Evolutionary conservation across 305 asterid species (phyloP).

Genomic region (Solanum hybrid): DNA sequence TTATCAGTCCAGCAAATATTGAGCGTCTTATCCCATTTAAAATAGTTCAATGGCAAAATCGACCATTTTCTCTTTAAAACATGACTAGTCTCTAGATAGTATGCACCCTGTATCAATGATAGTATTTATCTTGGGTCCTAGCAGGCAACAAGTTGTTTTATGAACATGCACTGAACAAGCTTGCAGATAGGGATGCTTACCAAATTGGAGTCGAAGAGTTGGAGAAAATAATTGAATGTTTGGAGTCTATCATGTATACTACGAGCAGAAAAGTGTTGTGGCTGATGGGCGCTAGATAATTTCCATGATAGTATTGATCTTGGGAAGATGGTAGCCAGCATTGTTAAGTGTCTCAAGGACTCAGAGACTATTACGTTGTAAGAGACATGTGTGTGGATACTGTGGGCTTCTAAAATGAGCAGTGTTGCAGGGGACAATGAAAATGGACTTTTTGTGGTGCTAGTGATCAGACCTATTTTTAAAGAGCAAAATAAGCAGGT

Average conservation of each 20-base stretch:
- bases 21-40: no score
- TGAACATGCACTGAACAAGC: not conserved
- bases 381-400: not conserved
- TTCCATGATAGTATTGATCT: not conserved
- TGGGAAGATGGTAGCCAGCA: not conserved
- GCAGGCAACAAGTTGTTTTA: not conserved
- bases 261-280: not conserved
- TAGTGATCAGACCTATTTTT: not conserved
- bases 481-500: not conserved
- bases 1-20: no score
- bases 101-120: not conserved
- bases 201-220: not conserved
- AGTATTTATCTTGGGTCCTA: not conserved
- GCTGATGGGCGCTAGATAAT: not conserved
- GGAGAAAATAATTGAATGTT: not conserved
- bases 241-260: not conserved
- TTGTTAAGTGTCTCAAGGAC: not conserved
- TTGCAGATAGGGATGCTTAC: not conserved
- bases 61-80: no score
- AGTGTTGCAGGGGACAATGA: not conserved
- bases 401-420: not conserved
- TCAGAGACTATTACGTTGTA: no score
- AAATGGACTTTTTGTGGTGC: not conserved
- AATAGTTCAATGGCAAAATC: no score
- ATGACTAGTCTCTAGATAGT: no score